Evolutionary conservation across 352 stramenopile genomes (phyloP).

Genomic region (Thalassiosira mediterranea): DNA sequence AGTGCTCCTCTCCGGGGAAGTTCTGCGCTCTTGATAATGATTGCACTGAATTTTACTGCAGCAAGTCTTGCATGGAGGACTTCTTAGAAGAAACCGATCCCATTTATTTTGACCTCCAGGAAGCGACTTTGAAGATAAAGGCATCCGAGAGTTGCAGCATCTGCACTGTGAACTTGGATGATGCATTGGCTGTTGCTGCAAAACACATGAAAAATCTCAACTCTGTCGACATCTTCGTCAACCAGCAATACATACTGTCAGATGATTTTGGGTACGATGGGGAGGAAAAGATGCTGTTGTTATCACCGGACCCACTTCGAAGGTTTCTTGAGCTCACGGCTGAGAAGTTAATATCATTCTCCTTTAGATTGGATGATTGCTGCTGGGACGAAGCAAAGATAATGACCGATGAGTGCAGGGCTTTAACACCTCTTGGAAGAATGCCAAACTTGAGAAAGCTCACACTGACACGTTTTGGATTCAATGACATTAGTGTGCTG

Average conservation of each 20-base stretch:
- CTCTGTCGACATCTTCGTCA: conserved; percentile 24
- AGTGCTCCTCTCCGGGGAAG: conserved; percentile 2
- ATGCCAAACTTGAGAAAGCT: conserved; percentile 29
- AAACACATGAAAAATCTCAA: conserved; percentile 36
- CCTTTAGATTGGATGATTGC: conserved; percentile 22
- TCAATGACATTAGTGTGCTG: conserved; percentile 24
- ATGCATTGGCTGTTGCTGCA: conserved; percentile 13
- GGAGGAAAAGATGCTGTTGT: too few species aligned
- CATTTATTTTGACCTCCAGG: conserved; percentile 23
- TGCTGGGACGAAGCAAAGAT: conserved; percentile 27
- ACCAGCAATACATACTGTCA: conserved; percentile 12
- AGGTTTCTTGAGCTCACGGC: conserved; percentile 19
- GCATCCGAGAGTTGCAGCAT: conserved; percentile 16
- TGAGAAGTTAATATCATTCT: conserved; percentile 13
- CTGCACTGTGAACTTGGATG: conserved; percentile 15
- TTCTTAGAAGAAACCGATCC: conserved; percentile 23
- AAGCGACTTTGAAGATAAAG: conserved; percentile 23
- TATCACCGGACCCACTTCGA: conserved; percentile 7
- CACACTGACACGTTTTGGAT: conserved; percentile 21
- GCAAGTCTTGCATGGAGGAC: conserved; percentile 30
- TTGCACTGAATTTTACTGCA: conserved; percentile 27
- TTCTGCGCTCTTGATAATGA: conserved; percentile 39
- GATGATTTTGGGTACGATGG: conserved; percentile 4
- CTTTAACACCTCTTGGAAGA: conserved; percentile 4
- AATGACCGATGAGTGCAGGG: conserved; percentile 17